Percentiles rank a stretch among this genome's conserved stretches.
Evolutionary conservation across 805 yeast species (phyloP).

Genomic region (Nakazawaea peltata): DNA sequence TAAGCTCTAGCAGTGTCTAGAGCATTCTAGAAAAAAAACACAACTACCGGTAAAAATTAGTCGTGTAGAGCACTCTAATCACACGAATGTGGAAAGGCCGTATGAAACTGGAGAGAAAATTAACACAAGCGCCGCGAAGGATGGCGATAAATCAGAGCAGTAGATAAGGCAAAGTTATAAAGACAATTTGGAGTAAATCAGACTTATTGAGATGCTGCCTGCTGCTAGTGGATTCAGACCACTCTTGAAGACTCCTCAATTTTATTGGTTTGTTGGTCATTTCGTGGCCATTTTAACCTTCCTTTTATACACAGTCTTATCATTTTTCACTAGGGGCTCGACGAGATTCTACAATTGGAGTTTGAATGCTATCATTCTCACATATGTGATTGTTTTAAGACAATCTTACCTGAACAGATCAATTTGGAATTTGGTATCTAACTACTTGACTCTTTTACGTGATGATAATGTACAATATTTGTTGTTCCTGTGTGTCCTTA

Average conservation of each 20-base stretch:
- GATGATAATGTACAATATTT: slow-evolving; percentile 66
- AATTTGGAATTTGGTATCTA: slow-evolving; percentile 17
- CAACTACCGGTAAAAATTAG: too few species aligned
- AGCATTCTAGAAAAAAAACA: too few species aligned
- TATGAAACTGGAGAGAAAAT: too few species aligned
- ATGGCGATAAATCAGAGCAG: too few species aligned
- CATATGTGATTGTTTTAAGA: slow-evolving; percentile 55
- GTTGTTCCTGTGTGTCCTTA: slow-evolving; percentile 29
- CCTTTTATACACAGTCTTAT: slow-evolving; percentile 27
- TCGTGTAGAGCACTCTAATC: too few species aligned
- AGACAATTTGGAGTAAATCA: too few species aligned
- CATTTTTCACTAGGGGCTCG: slow-evolving; percentile 31
- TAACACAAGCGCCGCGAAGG: too few species aligned
- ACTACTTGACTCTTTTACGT: slow-evolving; percentile 20
- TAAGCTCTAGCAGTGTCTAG: too few species aligned
- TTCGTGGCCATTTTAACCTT: slow-evolving; percentile 37
- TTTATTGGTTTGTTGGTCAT: slow-evolving; percentile 67
- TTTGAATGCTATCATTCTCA: slow-evolving; percentile 43
- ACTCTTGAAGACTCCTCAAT: slow-evolving; percentile 42
- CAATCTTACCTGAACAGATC: slow-evolving; percentile 43
- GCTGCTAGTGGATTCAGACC: too few species aligned
- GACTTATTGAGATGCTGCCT: too few species aligned
- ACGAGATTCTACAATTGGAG: slow-evolving; percentile 31
- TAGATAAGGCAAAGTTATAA: too few species aligned
- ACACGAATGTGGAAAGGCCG: too few species aligned